Percentiles rank a stretch among this genome's conserved stretches.
Evolutionary conservation across 345 rosid genomes (phyloP).

Genomic region (Euphorbia pulcherrima): DNA sequence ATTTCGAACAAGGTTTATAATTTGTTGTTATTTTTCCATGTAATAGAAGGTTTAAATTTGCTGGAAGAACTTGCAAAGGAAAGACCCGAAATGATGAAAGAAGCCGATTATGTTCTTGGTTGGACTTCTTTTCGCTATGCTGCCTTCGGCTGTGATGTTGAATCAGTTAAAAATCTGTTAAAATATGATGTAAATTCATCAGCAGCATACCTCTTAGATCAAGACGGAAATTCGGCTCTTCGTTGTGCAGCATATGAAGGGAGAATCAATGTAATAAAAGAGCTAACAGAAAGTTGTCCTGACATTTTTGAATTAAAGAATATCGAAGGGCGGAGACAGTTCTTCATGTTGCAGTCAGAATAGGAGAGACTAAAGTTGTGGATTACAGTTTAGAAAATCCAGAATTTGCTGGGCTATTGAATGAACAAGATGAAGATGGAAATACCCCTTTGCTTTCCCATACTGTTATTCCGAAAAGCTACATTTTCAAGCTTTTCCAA

Average conservation of each 20-base stretch:
- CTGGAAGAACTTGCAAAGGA: constrained; percentile 20
- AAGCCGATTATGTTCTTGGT: constrained; percentile 19
- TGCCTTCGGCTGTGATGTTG: constrained; percentile 17
- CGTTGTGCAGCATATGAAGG: constrained; percentile 28
- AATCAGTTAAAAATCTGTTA: constrained; percentile 16
- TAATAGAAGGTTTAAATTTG: not conserved
- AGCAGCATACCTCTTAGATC: constrained; percentile 21
- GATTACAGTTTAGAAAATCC: constrained; percentile 12
- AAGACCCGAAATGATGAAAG: constrained; percentile 12
- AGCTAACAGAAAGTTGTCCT: constrained; percentile 18
- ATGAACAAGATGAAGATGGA: constrained; percentile 25
- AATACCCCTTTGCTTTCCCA: constrained; percentile 36
- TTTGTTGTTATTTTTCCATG: no score
- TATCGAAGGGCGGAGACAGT: constrained; percentile 18
- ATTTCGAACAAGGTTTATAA: not conserved
- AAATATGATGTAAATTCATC: not conserved
- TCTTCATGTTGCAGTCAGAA: constrained; percentile 32
- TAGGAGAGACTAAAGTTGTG: constrained; percentile 12
- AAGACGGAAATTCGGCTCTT: constrained; percentile 25
- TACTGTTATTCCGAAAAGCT: no score
- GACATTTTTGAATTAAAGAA: constrained; percentile 17
- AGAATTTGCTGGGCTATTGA: constrained; percentile 11
- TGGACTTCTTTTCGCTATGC: constrained; percentile 32
- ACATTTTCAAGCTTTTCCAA: no score
- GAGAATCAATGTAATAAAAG: constrained; percentile 3